These are phyloP conservation scores for Mortierella polycephala DNA, from an alignment of 371 early-diverging fungal species.

Conservation along the genomic window DNA sequence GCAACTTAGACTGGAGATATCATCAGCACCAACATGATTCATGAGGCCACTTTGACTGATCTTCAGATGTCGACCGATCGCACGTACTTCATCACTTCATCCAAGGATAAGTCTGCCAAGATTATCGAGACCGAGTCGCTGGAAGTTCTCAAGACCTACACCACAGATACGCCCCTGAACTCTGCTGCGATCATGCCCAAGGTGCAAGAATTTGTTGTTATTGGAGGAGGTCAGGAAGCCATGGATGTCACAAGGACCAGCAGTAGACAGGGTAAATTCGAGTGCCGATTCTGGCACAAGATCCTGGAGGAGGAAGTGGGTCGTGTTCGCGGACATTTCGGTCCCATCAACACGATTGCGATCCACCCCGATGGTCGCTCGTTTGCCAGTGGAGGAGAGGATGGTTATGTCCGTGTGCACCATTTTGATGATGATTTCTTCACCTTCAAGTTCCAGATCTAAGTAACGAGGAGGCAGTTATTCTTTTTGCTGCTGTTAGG, in stretches of 20 bases:
- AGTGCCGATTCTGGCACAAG: conserved; percentile 98
- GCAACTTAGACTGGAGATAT: conserved; percentile 67
- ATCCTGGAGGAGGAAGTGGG: conserved; percentile 97
- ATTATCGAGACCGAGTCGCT: conserved; percentile 91
- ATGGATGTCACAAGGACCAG: conserved; percentile 97
- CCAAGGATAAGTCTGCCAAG: conserved; percentile 96
- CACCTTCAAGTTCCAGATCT: conserved; percentile 81
- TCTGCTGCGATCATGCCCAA: conserved; percentile 94
- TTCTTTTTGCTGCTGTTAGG: no score
- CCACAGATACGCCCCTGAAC: conserved; percentile 96
- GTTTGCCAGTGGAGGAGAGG: conserved; percentile 98
- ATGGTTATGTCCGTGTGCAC: conserved; percentile 97
- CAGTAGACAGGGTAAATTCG: conserved; percentile 97
- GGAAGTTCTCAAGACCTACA: conserved; percentile 85
- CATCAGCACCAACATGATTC: conserved; percentile 64
- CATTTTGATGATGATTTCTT: conserved; percentile 97
- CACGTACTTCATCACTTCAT: conserved; percentile 96
- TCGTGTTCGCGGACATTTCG: conserved; percentile 98
- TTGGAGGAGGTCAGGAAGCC: conserved; percentile 88
- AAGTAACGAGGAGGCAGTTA: conserved; percentile 2
- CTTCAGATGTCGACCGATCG: conserved; percentile 94
- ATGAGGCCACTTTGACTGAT: conserved; percentile 91
- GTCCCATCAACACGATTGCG: conserved; percentile 99
- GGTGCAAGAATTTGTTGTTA: conserved; percentile 78
- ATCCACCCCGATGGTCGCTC: conserved; percentile 95